Base-by-base conservation (phyloP, 78 protist genomes). In the Dictyostelium intermedium region DNA sequence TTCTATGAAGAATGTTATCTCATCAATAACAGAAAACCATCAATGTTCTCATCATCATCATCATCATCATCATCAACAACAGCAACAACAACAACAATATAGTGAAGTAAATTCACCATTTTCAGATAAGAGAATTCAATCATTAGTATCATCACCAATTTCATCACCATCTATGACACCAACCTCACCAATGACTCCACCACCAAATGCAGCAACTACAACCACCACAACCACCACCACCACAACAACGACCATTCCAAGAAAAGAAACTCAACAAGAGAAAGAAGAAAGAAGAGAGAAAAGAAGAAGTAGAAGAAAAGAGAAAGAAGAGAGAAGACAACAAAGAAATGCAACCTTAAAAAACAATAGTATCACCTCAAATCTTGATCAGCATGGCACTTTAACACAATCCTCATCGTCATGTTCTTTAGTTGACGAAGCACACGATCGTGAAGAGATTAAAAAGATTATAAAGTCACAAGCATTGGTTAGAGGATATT, bases 221-320 rank as follows among this genome's bases (percentile, higher is more conserved):
- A 8, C 53, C 25, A n/a, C 39, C 16, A 70, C 56, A 5, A 45
- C 30, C 25, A 14, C 80, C 16, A 27, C 56, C 13, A 23, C 70
- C 66, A 3, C 82, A 37, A 1, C 35, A 76, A 39, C 27, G 1
- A 16, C 60, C 20, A 18, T 10, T 34, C 18, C 39, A 32, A 30
- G 43, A 30, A 47, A 56, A 82, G 82, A 80, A 35, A 47, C 32
- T 35, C 79, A 80, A 70, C 82, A 80, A 69, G 70, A 74, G 14
- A 43, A 83, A 43, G 94, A 89, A 0, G 94, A 89, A 81, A 80
- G 94, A 43, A 78, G 87, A 66, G 94, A 89, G 73, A 89, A 80
- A 78, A 78, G 94, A 81, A 61, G 94, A 30, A 89, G 94, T 45
- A 78, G 94, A 80, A 80, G 94, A 56, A 60, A 47, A 9, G 94